Conservation (phyloP, 169 alveolate species). For the Cryptosporidium ryanae region DNA sequence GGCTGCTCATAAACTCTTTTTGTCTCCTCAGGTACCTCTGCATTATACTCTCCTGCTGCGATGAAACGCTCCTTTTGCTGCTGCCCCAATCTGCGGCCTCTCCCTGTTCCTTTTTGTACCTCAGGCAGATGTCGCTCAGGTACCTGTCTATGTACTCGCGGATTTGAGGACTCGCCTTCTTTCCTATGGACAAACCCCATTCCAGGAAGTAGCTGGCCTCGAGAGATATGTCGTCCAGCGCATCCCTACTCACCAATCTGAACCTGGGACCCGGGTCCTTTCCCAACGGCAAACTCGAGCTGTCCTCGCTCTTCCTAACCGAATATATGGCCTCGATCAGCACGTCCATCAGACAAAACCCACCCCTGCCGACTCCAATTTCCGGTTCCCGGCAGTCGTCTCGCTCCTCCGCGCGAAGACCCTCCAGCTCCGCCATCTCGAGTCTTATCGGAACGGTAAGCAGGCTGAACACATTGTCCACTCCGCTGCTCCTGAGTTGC, state of each 20-base stretch:
- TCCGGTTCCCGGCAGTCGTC: too few species aligned
- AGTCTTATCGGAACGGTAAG: too few species aligned
- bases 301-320: background rate
- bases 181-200: conserved; percentile 65
- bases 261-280: background rate
- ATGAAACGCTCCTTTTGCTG: background rate
- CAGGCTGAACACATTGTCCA: too few species aligned
- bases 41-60: conserved; percentile 12
- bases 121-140: background rate
- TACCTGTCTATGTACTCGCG: background rate
- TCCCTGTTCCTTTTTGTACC: background rate
- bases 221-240: conserved; percentile 11
- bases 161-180: conserved; percentile 5
- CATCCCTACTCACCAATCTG: conserved; percentile 16
- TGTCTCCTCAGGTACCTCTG: conserved; percentile 26
- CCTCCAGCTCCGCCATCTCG: too few species aligned
- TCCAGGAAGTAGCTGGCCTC: conserved; percentile 49
- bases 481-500: too few species aligned
- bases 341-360: conserved; percentile 48
- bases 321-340: conserved; percentile 40
- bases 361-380: too few species aligned
- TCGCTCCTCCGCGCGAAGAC: too few species aligned
- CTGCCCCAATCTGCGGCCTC: background rate
- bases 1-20: conserved; percentile 9
- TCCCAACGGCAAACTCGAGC: background rate